Percentiles rank a stretch among this genome's conserved stretches.
Conservation (phyloP, 1,139 yeast species). For the Torulaspora globosa region DNA sequence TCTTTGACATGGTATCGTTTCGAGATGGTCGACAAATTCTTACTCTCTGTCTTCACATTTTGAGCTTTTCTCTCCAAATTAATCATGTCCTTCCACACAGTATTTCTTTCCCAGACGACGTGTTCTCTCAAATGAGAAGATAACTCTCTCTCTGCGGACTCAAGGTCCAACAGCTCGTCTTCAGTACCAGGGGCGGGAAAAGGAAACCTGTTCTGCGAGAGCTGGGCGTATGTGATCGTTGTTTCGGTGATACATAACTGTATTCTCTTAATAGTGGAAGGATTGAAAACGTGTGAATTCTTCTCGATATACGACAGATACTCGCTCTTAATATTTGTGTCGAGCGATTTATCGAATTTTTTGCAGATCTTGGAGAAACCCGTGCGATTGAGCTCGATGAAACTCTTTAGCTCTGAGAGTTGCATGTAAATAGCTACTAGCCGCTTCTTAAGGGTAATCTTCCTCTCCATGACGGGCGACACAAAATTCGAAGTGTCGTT, state of each 20-base stretch:
- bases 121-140: slow-evolving; percentile 80
- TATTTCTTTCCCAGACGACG: slow-evolving; percentile 93
- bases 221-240: slow-evolving; percentile 44
- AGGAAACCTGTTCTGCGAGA: slow-evolving; percentile 31
- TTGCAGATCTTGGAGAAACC: slow-evolving; percentile 87
- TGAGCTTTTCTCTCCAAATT: slow-evolving; percentile 75
- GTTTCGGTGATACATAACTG: slow-evolving; percentile 43
- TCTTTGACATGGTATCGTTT: slow-evolving; percentile 11
- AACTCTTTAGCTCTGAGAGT: slow-evolving; percentile 79
- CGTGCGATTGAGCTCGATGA: slow-evolving; percentile 72
- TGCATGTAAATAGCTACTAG: slow-evolving; percentile 64
- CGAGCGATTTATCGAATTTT: slow-evolving; percentile 81
- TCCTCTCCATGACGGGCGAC: slow-evolving; percentile 31
- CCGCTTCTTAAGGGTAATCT: slow-evolving; percentile 65
- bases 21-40: slow-evolving; percentile 13
- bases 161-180: slow-evolving; percentile 14
- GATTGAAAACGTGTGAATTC: slow-evolving; percentile 46
- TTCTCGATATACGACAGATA: slow-evolving; percentile 44
- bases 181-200: slow-evolving; percentile 9
- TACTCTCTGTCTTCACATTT: slow-evolving; percentile 44
- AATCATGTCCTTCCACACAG: slow-evolving; percentile 96
- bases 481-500: slow-evolving; percentile 13
- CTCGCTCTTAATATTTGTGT: slow-evolving; percentile 52
- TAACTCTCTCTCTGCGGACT: slow-evolving; percentile 57
- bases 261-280: slow-evolving; percentile 44